Conservation (phyloP, 169 alveolate species). For the Eimeria maxima region DNA sequence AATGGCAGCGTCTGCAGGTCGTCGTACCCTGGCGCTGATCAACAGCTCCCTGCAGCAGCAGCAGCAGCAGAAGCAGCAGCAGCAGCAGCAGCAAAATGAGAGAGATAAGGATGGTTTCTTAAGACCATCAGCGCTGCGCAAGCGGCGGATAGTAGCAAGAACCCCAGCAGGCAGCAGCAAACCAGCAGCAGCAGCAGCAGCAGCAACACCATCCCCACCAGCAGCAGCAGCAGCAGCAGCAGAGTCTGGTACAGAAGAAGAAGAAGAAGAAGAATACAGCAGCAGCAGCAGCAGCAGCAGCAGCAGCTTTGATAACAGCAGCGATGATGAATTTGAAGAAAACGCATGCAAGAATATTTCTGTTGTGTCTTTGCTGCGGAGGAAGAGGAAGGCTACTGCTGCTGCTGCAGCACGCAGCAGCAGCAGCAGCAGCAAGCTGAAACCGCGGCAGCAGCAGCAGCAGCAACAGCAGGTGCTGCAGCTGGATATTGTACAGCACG, state of each 20-base stretch:
- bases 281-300: constrained; percentile 23
- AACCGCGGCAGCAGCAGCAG: constrained; percentile 9
- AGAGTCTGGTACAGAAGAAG: not conserved
- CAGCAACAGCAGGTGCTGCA: not conserved
- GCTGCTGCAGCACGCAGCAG: too few relatives aligned
- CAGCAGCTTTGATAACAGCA: not conserved
- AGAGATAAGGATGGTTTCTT: constrained; percentile 38
- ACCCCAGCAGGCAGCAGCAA: too few relatives aligned
- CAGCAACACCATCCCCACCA: not conserved
- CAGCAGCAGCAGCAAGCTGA: too few relatives aligned
- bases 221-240: not conserved
- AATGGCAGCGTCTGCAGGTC: constrained; percentile 6
- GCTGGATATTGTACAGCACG: not conserved
- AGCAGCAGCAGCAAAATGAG: constrained; percentile 1
- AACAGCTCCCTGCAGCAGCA: constrained; percentile 2
- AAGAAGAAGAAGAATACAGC: not conserved
- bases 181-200: not conserved
- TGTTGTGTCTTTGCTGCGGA: constrained; percentile 1
- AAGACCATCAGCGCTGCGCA: constrained; percentile 1
- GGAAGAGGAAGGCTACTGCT: not conserved
- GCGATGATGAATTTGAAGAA: constrained; percentile 8
- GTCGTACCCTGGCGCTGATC: not conserved
- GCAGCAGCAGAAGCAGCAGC: constrained; percentile 46
- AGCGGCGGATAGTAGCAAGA: not conserved
- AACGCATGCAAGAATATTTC: not conserved